These are phyloP conservation scores for Marchantia paleacea DNA, from an alignment of 225 moss, liverwort and hornwort genomes.

Conservation along the genomic window DNA sequence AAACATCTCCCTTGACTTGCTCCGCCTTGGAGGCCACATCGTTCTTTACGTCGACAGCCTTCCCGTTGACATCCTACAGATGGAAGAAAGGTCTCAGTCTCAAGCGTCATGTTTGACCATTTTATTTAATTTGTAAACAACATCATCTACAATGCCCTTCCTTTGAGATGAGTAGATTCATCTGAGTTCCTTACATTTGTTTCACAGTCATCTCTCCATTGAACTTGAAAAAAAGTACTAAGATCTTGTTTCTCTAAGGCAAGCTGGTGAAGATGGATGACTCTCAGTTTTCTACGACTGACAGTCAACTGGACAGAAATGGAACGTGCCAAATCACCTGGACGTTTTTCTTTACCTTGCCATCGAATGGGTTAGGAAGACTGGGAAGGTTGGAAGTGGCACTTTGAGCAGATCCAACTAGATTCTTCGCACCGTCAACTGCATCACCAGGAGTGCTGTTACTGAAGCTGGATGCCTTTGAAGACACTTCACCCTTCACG, in stretches of 20 bases:
- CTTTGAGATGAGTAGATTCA: too few relatives aligned
- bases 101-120: not conserved
- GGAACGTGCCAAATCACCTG: not conserved
- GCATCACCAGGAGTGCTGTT: not conserved
- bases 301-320: not conserved
- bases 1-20: not conserved
- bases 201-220: too few relatives aligned
- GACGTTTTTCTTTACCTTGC: not conserved
- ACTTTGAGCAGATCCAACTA: not conserved
- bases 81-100: not conserved
- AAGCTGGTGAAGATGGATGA: not conserved
- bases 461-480: not conserved
- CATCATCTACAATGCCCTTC: not conserved
- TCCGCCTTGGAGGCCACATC: conserved; percentile 7
- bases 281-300: not conserved
- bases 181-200: too few relatives aligned
- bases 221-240: too few relatives aligned
- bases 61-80: not conserved
- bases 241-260: too few relatives aligned
- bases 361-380: not conserved
- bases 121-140: not conserved
- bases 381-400: not conserved
- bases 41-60: not conserved
- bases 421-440: not conserved
- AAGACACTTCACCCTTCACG: not conserved